phyloP scores from a whole-genome alignment of 2,329 filamentous ascomycete species.

The Trichoderma sp. region DNA sequence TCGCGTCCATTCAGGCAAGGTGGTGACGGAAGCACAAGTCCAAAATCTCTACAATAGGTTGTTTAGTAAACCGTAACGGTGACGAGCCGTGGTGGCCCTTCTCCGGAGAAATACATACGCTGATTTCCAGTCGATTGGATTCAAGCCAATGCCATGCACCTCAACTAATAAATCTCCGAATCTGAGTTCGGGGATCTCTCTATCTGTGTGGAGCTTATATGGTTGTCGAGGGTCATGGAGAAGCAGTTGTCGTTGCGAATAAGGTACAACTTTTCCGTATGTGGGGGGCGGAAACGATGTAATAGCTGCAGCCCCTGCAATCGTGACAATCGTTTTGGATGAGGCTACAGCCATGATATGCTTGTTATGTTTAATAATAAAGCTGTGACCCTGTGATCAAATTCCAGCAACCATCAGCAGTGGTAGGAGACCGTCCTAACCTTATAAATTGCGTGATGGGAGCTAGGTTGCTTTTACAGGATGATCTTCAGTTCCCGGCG shows the following conservation, averaged over 20 bases:
- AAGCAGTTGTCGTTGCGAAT: conserved; percentile 2
- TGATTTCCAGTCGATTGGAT: conserved; percentile 7
- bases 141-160: conserved; percentile 13
- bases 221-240: conserved; percentile 4
- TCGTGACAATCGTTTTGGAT: not conserved
- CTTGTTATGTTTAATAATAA: not conserved
- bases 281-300: not conserved
- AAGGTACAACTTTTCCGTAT: not conserved
- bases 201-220: conserved; percentile 11
- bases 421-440: not conserved
- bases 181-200: conserved; percentile 4
- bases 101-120: not conserved
- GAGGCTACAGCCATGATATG: not conserved
- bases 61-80: not conserved
- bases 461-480: not conserved
- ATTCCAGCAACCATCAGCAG: not conserved
- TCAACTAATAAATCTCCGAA: conserved; percentile 18
- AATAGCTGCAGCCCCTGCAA: not conserved
- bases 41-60: not conserved
- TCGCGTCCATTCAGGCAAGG: conserved; percentile 5
- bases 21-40: not conserved
- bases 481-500: not conserved
- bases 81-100: not conserved
- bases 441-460: not conserved
- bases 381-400: not conserved